phyloP scores from a whole-genome alignment of 2,329 filamentous ascomycete species.

The Venturiaceae sp. region DNA sequence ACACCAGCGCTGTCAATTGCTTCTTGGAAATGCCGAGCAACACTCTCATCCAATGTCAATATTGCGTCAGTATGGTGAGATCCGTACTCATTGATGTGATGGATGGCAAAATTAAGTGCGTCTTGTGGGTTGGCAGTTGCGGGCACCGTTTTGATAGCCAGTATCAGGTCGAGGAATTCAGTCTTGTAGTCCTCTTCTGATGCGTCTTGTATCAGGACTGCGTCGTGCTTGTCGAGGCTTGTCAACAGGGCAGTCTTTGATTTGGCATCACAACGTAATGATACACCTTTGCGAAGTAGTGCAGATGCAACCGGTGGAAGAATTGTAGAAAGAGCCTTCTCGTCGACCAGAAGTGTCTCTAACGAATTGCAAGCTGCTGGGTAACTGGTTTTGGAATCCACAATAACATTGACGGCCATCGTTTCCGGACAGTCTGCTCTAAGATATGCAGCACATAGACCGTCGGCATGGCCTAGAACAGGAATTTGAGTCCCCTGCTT shows the following conservation, averaged over 20 bases:
- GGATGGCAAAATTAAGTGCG: conserved; percentile 58
- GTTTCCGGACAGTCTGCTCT: conserved; percentile 64
- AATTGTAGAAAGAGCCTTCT: conserved; percentile 54
- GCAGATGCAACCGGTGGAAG: conserved; percentile 66
- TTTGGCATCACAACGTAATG: conserved; percentile 65
- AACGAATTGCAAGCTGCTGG: conserved; percentile 90
- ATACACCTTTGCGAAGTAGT: conserved; percentile 67
- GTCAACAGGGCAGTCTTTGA: conserved; percentile 55
- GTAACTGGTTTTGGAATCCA: conserved; percentile 91
- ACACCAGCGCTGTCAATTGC: conserved; percentile 82
- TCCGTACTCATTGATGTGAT: conserved; percentile 85
- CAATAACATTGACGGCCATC: conserved; percentile 65
- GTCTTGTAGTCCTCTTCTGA: conserved; percentile 68
- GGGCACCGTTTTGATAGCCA: conserved; percentile 74
- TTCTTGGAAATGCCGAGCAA: conserved; percentile 75
- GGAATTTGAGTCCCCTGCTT: conserved; percentile 89
- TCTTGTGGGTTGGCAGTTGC: conserved; percentile 11
- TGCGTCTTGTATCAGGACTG: conserved; percentile 50
- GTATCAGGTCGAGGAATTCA: conserved; percentile 76
- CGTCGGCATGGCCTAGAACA: conserved; percentile 91
- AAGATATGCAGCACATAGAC: conserved; percentile 80
- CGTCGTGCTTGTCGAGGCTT: conserved; percentile 31
- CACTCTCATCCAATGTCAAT: conserved; percentile 56
- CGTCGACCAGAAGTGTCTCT: conserved; percentile 85
- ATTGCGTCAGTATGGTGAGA: conserved; percentile 94